Evolutionary conservation across 257 asterid species (phyloP), one percentile per base, ranked within the genome.

Genomic region (Ligustrum vulgare): DNA sequence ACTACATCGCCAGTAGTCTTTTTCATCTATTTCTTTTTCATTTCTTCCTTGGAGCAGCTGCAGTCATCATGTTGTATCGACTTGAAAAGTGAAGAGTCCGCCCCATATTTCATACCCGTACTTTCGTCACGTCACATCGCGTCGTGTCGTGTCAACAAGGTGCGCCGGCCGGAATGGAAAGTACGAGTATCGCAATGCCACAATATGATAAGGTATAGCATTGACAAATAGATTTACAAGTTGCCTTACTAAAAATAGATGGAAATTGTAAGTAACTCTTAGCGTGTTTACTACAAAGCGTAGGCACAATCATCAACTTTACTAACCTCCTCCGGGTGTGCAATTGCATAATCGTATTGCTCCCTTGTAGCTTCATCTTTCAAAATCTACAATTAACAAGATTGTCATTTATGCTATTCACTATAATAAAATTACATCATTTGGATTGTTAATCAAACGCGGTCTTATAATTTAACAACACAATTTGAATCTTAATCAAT

Each of bases 341-440:
- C 98, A 85, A 95, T 89, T 77, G 99, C 98, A 81, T 95, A 95
- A 81, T 93, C 98, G 80, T 93, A 95, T 73, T 95, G 97, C 84
- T 88, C 99, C 86, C 97, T 91, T 15, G 98, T 93, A 72, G 94
- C 89, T 81, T 93, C 97, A 80, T 91, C 97, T 90, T 93, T 95
- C 87, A 95, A 82, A 81, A 95, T 95, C 98, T 93, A 86, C 78
- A 84, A 31, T 23, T 3, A 43, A 41, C 49, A 43, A 82, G 13
- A 36, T 7, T 67, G 76, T 84, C 37, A 3, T 20, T 60, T 13
- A 60, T 60, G 3, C 25, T 12, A 43, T 43, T 43, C 51, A 43
- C 18, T 69, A 71, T 62, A 79, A 18, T 49, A 15, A 15, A 49
- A 49, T 49, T 22, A 60, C 5, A 60, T 20, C 66, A 58, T 23